These are phyloP conservation scores for Athelia sp. DNA, from an alignment of 1,284 basidiomycete genomes.

Conservation along the genomic window DNA sequence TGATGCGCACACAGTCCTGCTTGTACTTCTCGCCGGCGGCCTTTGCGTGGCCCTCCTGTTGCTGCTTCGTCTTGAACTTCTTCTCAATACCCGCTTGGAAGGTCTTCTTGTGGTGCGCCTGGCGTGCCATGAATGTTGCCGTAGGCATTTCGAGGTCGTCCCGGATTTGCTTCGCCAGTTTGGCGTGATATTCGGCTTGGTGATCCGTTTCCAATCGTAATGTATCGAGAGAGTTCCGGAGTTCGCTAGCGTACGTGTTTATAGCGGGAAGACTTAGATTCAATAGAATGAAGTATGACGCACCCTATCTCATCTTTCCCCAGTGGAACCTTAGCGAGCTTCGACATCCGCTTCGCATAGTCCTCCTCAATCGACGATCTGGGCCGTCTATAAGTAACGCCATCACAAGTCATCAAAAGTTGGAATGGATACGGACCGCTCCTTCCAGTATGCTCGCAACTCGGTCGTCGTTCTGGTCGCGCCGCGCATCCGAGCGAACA, in stretches of 20 bases:
- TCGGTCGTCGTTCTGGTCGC: constrained; percentile 89
- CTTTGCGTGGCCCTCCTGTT: constrained; percentile 77
- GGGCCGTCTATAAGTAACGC: constrained; percentile 8
- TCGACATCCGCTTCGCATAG: constrained; percentile 84
- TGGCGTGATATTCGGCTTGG: constrained; percentile 68
- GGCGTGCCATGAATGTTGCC: constrained; percentile 57
- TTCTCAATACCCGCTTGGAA: constrained; percentile 80
- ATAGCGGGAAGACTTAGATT: constrained; percentile 9
- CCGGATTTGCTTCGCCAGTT: constrained; percentile 72
- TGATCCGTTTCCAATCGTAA: constrained; percentile 82
- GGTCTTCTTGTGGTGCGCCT: constrained; percentile 72
- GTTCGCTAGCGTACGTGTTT: constrained; percentile 47
- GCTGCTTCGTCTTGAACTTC: constrained; percentile 79
- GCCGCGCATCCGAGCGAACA: constrained; percentile 85
- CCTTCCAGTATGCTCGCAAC: constrained; percentile 82
- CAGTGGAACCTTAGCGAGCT: constrained; percentile 73
- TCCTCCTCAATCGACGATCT: constrained; percentile 91
- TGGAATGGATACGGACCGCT: constrained; percentile 52
- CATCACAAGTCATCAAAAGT: neutral
- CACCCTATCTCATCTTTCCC: constrained; percentile 92
- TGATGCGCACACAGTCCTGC: constrained; percentile 90
- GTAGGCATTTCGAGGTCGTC: constrained; percentile 73
- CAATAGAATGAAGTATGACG: constrained; percentile 24
- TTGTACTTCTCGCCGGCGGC: constrained; percentile 96
- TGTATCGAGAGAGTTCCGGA: constrained; percentile 74